These are phyloP conservation scores for Cyamopsis tetragonoloba DNA, from an alignment of 306 rosid genomes.

Conservation along the genomic window DNA sequence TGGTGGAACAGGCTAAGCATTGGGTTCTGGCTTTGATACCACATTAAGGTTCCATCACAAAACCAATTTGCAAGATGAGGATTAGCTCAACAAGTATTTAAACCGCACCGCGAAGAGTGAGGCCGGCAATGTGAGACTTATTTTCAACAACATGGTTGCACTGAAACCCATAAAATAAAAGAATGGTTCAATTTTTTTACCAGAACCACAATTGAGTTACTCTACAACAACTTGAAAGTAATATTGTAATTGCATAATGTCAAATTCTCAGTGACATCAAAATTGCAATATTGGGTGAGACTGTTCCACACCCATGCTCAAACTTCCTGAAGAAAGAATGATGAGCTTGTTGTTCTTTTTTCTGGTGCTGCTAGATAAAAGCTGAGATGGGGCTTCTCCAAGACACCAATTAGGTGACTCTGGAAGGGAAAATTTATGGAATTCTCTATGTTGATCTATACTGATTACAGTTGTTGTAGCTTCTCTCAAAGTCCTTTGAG, in stretches of 20 bases:
- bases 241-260: no score
- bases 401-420: slow-evolving; percentile 19
- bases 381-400: neutral
- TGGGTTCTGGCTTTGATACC: no score
- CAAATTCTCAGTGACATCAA: slow-evolving; percentile 24
- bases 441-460: slow-evolving; percentile 12
- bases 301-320: slow-evolving; percentile 10
- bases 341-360: slow-evolving; percentile 2
- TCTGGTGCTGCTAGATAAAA: neutral
- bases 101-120: no score
- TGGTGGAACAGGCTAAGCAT: no score
- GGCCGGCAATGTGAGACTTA: no score
- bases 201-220: neutral
- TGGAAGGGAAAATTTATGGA: slow-evolving; percentile 14
- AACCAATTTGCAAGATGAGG: no score
- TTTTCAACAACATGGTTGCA: neutral
- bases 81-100: no score
- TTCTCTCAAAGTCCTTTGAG: slow-evolving; percentile 72
- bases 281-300: slow-evolving; percentile 26
- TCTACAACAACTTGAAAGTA: neutral
- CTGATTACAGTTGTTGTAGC: no score
- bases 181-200: neutral
- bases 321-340: neutral
- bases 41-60: no score
- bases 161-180: neutral